Evolutionary conservation across 1,284 basidiomycete species (phyloP).

Genomic region (Pseudozyma sp.): DNA sequence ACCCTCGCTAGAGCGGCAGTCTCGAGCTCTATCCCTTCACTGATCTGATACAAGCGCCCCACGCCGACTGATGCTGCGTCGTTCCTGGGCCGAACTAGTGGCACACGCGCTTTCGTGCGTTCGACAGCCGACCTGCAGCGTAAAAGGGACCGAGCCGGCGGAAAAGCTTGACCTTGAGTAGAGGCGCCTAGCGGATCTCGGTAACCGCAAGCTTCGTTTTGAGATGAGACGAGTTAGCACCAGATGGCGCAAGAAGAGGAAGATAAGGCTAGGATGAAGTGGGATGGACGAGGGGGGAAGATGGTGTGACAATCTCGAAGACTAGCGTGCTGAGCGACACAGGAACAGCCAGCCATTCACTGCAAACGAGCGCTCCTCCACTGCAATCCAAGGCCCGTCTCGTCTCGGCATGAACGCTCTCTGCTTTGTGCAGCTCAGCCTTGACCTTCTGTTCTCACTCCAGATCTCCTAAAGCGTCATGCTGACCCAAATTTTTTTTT

Average conservation of each 20-base stretch:
- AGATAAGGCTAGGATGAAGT: neutral
- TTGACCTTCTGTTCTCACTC: too few species aligned
- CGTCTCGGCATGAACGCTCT: neutral
- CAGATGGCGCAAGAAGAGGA: conserved; percentile 1
- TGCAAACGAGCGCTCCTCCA: neutral
- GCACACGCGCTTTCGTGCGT: too few species aligned
- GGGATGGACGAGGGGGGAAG: neutral
- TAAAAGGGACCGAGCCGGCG: too few species aligned
- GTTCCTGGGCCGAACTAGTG: neutral
- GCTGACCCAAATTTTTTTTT: too few species aligned
- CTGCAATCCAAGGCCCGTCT: neutral
- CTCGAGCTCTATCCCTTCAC: neutral
- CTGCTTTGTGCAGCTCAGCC: neutral
- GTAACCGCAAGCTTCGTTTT: neutral
- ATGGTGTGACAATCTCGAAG: conserved; percentile 7
- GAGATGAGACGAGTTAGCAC: conserved; percentile 6
- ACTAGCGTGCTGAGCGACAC: conserved; percentile 7
- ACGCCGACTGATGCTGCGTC: too few species aligned
- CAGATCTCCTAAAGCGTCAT: too few species aligned
- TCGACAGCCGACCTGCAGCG: neutral
- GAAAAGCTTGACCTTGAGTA: neutral
- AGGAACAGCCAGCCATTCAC: neutral
- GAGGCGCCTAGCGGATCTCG: neutral
- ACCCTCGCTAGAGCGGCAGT: neutral
- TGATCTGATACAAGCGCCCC: too few species aligned